Evolutionary conservation across 495 filamentous ascomycete species (phyloP).

Genomic region (Penicillium nucicola): DNA sequence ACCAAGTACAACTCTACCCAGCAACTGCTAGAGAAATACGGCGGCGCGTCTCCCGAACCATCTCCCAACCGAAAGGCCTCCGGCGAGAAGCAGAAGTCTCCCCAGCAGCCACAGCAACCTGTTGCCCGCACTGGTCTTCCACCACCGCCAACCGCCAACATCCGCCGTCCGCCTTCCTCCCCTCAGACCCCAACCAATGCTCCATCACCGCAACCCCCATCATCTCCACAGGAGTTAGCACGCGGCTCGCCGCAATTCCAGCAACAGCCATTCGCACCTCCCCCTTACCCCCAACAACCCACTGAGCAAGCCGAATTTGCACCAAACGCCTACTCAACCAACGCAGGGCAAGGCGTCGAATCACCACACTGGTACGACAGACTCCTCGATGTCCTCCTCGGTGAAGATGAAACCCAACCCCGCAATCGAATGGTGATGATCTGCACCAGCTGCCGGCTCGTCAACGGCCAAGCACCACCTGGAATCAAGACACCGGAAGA

Average conservation of each 20-base stretch:
- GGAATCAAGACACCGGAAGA: conserved; percentile 75
- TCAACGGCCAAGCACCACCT: conserved; percentile 95
- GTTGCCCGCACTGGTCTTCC: conserved; percentile 56
- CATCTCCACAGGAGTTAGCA: conserved; percentile 2
- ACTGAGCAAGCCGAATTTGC: conserved; percentile 52
- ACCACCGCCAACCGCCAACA: conserved; percentile 88
- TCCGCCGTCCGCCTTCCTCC: conserved; percentile 38
- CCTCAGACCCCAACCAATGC: conserved; percentile 15
- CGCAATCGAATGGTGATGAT: conserved; percentile 91
- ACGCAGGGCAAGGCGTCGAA: conserved; percentile 41
- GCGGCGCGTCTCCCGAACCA: conserved; percentile 55
- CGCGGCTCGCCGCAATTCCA: not conserved
- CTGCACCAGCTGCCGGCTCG: conserved; percentile 75
- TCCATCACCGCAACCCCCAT: conserved; percentile 22
- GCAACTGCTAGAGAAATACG: conserved; percentile 91
- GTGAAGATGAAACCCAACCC: conserved; percentile 90
- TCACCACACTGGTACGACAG: conserved; percentile 87
- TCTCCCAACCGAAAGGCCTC: conserved; percentile 33
- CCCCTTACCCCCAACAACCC: conserved; percentile 10
- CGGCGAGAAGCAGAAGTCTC: conserved; percentile 20
- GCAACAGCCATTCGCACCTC: conserved; percentile 12
- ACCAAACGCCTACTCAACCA: conserved; percentile 54
- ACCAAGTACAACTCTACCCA: conserved; percentile 96
- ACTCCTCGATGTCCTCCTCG: conserved; percentile 84
- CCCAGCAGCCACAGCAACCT: conserved; percentile 17